A percentile compares a stretch with the other conserved stretches of the same genome.
Conservation (phyloP, 352 stramenopile genomes). For the Phytophthora brassicae region DNA sequence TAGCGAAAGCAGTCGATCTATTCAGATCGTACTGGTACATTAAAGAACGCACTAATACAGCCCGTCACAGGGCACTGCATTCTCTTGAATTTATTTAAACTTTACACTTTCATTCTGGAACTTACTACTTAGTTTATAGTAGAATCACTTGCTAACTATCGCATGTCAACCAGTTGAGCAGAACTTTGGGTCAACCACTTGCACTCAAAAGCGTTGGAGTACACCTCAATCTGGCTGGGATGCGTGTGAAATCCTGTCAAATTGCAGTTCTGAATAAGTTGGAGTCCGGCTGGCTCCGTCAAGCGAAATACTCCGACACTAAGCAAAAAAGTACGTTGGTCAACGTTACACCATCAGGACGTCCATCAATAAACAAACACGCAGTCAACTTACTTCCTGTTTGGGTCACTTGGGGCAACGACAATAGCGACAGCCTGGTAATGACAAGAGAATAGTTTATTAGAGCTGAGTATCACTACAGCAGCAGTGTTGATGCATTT, state of each 20-base stretch:
- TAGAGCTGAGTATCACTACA: conserved; percentile 1
- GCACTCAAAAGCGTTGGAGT: conserved; percentile 76
- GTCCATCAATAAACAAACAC: not conserved
- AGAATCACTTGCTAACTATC: conserved; percentile 24
- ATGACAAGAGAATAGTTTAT: not conserved
- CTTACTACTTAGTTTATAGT: too few species aligned
- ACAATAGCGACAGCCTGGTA: conserved; percentile 83
- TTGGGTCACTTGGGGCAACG: conserved; percentile 70
- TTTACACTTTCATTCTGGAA: too few species aligned
- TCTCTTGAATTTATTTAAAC: conserved; percentile 26
- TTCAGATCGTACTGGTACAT: conserved; percentile 20
- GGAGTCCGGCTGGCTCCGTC: conserved; percentile 71
- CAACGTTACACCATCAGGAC: too few species aligned
- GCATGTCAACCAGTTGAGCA: conserved; percentile 71
- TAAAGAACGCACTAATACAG: conserved; percentile 28
- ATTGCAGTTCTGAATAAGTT: conserved; percentile 89
- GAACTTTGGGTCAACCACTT: conserved; percentile 51
- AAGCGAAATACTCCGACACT: conserved; percentile 88
- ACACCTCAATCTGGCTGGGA: conserved; percentile 72
- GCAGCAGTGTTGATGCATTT: not conserved
- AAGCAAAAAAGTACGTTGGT: too few species aligned
- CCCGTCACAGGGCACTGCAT: conserved; percentile 17
- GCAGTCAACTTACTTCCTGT: conserved; percentile 47
- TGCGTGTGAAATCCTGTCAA: conserved; percentile 88
- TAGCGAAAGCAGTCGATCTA: conserved; percentile 13